Base-by-base conservation (phyloP, 306 rosid species). In the Datisca glomerata region DNA sequence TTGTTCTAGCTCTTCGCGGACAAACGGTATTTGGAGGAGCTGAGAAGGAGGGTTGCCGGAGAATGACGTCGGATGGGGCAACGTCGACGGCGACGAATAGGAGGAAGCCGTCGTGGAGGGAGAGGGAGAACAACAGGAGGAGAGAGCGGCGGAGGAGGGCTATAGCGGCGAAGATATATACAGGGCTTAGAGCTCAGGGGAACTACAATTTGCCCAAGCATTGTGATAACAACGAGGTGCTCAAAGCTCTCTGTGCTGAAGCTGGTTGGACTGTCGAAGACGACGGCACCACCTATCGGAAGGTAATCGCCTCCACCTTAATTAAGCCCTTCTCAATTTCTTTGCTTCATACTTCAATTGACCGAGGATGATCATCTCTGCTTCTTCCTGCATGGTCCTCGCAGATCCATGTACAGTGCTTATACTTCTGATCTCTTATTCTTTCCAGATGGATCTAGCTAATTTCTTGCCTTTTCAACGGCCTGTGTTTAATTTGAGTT, bases 251-350 rank as follows among this genome's bases (percentile, higher is more conserved):
- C 10, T 87, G 96, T 31, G 34, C 24, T 1, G 81, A 82, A 61
- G 96, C 96, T 22, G 96, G 96, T 34, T 87, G 96, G 96, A 57
- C 63, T 9, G 94, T 87, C 4, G 93, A 87, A 57, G 82, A 76
- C 15, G 96, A 87, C 51, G 94, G 96, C 15, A 76, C 94, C 21
- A 87, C 94, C 8, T 82, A 76, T 55, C 93, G 94, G 33, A 79
- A 76, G 85, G 94, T 86, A 27, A 16, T 13, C 13, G 18, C 10
- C 23, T 22, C 5, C 7, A 18, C 39, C 4, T 12, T 33, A 31
- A 8, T 11, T 2, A 12, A 3, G 36, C n/a, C 8, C 12, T 18
- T 27, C 2, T 49, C 6, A 13, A 21, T 40, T 18, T 4, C 7
- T 57, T 39, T 27, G 36, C 36, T 31, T 31, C 13, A 2, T 31